phyloP scores from a whole-genome alignment of 306 rosid genomes.

The Dryas drummondii region DNA sequence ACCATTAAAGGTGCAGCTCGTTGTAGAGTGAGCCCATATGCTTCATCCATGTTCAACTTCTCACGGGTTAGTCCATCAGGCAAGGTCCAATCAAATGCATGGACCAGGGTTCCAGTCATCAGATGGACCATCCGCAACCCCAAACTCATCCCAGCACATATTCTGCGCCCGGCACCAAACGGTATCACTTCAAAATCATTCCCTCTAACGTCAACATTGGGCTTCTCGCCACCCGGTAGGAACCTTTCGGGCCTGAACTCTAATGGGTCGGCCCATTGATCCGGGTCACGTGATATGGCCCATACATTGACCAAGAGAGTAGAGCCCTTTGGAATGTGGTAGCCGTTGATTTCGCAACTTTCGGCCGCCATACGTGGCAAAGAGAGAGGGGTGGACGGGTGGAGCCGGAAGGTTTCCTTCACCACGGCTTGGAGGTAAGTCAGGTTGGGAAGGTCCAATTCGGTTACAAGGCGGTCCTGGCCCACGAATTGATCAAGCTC shows the following conservation, averaged over 20 bases:
- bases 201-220: constrained; percentile 56
- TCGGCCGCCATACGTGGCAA: constrained; percentile 57
- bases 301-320: constrained; percentile 74
- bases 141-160: constrained; percentile 66
- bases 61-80: constrained; percentile 37
- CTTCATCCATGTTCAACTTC: constrained; percentile 74
- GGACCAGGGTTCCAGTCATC: constrained; percentile 45
- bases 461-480: constrained; percentile 44
- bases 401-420: constrained; percentile 79
- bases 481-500: constrained; percentile 68
- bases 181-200: constrained; percentile 77
- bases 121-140: constrained; percentile 65
- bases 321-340: constrained; percentile 69
- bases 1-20: constrained; percentile 48
- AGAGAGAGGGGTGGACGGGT: constrained; percentile 90
- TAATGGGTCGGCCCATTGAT: constrained; percentile 51
- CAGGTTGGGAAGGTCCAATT: constrained; percentile 48
- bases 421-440: constrained; percentile 74
- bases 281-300: constrained; percentile 78
- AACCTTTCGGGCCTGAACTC: constrained; percentile 74
- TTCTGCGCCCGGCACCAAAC: constrained; percentile 79
- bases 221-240: constrained; percentile 57
- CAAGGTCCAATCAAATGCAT: constrained; percentile 60
- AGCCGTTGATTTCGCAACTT: constrained; percentile 51
- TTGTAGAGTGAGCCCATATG: constrained; percentile 68